phyloP scores from a whole-genome alignment of 2,329 filamentous ascomycete species.

The Rhytidhysteron rufulum region DNA sequence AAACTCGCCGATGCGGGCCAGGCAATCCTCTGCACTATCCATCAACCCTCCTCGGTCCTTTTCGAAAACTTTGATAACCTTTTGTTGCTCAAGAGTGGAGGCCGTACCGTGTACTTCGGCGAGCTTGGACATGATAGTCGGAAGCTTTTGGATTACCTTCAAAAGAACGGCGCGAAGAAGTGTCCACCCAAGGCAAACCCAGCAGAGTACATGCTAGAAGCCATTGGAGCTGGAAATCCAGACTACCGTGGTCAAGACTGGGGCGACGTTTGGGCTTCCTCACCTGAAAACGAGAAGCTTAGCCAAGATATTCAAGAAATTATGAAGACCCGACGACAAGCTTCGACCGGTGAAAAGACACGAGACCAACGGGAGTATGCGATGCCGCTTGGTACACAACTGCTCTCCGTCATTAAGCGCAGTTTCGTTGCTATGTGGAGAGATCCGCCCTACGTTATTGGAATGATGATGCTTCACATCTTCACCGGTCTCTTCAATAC shows the following conservation, averaged over 20 bases:
- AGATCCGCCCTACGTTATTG: conserved; percentile 64
- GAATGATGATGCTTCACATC: conserved; percentile 58
- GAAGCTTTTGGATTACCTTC: conserved; percentile 48
- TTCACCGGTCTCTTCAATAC: conserved; percentile 47
- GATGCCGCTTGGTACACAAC: conserved; percentile 40
- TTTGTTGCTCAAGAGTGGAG: conserved; percentile 61
- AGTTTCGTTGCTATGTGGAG: conserved; percentile 61
- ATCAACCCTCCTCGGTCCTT: conserved; percentile 64
- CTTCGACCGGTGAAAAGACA: conserved; percentile 27
- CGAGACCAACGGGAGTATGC: conserved; percentile 45
- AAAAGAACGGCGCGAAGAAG: conserved; percentile 49
- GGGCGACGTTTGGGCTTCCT: conserved; percentile 44
- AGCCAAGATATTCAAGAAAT: conserved; percentile 40
- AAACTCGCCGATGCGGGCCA: conserved; percentile 65
- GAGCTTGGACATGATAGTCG: conserved; percentile 45
- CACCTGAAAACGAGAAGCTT: conserved; percentile 35
- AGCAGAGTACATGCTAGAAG: conserved; percentile 51
- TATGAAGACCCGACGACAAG: conserved; percentile 28
- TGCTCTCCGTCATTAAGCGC: conserved; percentile 39
- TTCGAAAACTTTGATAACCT: conserved; percentile 66
- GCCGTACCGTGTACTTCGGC: conserved; percentile 65
- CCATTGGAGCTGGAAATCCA: conserved; percentile 40
- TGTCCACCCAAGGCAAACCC: conserved; percentile 53
- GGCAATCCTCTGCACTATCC: conserved; percentile 66
- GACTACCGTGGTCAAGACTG: conserved; percentile 44